Evolutionary conservation across 768 basidiomycete genomes (phyloP), one percentile per base, ranked within the genome.

Genomic region (Mycena pura): DNA sequence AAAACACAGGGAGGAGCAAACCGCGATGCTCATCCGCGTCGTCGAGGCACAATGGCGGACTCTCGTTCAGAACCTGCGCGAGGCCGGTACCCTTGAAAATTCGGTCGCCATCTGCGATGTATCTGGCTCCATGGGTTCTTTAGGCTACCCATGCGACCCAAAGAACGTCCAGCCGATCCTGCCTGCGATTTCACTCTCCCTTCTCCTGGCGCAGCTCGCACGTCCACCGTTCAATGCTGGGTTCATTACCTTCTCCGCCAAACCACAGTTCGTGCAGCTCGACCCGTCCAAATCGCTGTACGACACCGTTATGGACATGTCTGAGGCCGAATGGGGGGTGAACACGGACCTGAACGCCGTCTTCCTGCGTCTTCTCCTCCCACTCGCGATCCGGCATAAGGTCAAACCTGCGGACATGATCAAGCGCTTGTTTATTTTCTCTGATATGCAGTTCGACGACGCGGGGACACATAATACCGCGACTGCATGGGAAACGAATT

Each of bases 391-490:
- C 57, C 66, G 77, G 69, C 74, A 88, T 64, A 77, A 84, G 0
- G 74, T 93, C n/a, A 76, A 77, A 49, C 82, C 79, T 56, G 88
- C 88, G 50, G 84, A 91, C 45, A 91, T 92, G 89, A 82, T 92
- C 75, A 86, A 89, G 75, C 82, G 87, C 5, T 74, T 92, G 0
- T 91, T 92, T 69, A 80, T 92, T 40, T 92, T 93, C 70, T 84
- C 85, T 3, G 89, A 92, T 69, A 91, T 92, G 90, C 90, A 91
- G 73, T 92, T 92, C 63, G 87, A 91, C 68, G 49, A 54, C 34
- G 57, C 32, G 44, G 19, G 50, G 3, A n/a, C n/a, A n/a, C n/a
- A n/a, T n/a, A n/a, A n/a, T n/a, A n/a, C n/a, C n/a, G 49, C 63
- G 0, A 56, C 57, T 9, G 34, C 64, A 0, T 90, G 88, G 86